Conservation (phyloP, 148 eudicot genomes). For the Persicaria maculosa region DNA sequence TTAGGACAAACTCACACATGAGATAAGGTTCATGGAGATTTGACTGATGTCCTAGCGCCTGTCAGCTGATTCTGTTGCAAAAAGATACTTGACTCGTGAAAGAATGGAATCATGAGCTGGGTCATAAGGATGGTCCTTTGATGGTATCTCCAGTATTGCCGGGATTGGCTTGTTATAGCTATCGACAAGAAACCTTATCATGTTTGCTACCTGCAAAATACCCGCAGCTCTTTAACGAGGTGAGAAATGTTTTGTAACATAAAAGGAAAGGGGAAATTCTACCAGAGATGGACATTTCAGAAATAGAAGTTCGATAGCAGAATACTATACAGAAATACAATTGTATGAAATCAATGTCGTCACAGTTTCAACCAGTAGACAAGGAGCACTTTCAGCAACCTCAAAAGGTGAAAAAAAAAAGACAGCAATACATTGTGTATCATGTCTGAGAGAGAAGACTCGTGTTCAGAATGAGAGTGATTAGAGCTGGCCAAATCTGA, state of each 20-base stretch:
- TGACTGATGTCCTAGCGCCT: constrained; percentile 25
- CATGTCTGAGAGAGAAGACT: too few species aligned
- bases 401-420: neutral
- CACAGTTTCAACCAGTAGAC: neutral
- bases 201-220: constrained; percentile 70
- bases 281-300: neutral
- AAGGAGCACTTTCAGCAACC: neutral
- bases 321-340: too few species aligned
- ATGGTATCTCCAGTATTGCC: constrained; percentile 92
- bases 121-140: constrained; percentile 97
- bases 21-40: neutral
- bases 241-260: neutral
- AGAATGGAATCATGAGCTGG: constrained; percentile 93
- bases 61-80: constrained; percentile 62
- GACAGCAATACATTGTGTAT: neutral
- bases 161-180: constrained; percentile 97
- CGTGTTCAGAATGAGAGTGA: too few species aligned
- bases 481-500: too few species aligned
- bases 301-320: neutral
- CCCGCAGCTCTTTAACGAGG: neutral
- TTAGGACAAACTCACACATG: neutral
- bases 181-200: constrained; percentile 86
- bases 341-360: too few species aligned
- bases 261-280: neutral
- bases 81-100: constrained; percentile 87